phyloP scores from a whole-genome alignment of 169 alveolate genomes.

The Eimeria necatrix region DNA sequence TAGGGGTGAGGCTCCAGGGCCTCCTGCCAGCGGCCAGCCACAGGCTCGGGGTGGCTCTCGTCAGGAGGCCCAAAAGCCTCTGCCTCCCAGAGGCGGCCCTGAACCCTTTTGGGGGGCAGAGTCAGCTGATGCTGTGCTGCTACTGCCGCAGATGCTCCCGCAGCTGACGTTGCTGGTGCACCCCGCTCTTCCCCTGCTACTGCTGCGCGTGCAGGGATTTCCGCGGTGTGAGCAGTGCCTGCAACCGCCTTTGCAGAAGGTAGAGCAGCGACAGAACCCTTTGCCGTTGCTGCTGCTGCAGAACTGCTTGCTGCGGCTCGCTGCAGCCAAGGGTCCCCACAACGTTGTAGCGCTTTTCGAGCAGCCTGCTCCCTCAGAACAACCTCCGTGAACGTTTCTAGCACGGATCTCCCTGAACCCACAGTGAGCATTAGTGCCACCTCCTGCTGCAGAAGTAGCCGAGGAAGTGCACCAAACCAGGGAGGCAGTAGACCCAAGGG shows the following conservation, averaged over 20 bases:
- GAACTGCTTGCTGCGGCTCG: background rate
- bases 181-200: background rate
- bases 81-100: background rate
- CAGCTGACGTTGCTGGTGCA: background rate
- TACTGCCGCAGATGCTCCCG: background rate
- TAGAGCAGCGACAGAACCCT: background rate
- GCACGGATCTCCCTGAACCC: background rate
- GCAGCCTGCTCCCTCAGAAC: constrained; percentile 39
- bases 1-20: background rate
- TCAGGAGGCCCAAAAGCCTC: background rate
- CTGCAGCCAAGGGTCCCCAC: background rate
- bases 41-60: background rate
- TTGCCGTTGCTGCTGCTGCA: background rate
- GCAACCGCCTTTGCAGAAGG: background rate
- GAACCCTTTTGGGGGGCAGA: constrained; percentile 23
- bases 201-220: background rate
- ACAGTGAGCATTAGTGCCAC: constrained; percentile 31
- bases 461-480: constrained; percentile 28
- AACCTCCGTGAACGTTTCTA: constrained; percentile 33
- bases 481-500: constrained; percentile 47
- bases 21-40: background rate
- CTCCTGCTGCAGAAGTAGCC: constrained; percentile 59
- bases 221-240: background rate
- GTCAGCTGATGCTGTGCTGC: background rate
- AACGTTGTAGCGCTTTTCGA: background rate